Percentiles rank a stretch among this genome's conserved stretches.
These are phyloP conservation scores for Saksenaea oblongispora DNA, from an alignment of 371 early-diverging fungal genomes.

Conservation along the genomic window DNA sequence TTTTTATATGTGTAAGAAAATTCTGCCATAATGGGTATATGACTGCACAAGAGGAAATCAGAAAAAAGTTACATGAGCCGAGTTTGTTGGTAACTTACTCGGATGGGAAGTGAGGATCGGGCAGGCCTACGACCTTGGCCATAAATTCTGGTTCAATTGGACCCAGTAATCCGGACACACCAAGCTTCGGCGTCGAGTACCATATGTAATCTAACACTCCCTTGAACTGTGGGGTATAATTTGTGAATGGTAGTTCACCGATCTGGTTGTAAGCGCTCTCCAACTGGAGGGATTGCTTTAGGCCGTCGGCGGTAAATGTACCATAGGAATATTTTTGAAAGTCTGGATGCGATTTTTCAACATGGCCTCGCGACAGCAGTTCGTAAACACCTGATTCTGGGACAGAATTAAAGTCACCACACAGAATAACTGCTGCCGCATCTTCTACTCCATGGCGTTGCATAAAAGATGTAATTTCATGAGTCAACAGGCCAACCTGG, in stretches of 20 bases:
- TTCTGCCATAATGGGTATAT: not conserved
- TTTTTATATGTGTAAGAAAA: conserved; percentile 3
- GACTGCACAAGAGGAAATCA: not conserved
- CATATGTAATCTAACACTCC: conserved; percentile 97
- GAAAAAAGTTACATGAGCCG: not conserved
- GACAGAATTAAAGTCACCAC: conserved; percentile 95
- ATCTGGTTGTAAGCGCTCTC: conserved; percentile 74
- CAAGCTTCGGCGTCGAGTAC: conserved; percentile 70
- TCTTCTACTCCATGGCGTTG: conserved; percentile 11
- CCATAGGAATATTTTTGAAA: conserved; percentile 75
- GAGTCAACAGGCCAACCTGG: conserved; percentile 89
- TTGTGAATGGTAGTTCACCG: conserved; percentile 83
- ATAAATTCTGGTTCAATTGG: conserved; percentile 79
- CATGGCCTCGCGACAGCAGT: conserved; percentile 63
- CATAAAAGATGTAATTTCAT: conserved; percentile 55
- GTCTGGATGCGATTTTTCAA: conserved; percentile 78
- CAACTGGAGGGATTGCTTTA: conserved; percentile 71
- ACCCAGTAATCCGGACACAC: conserved; percentile 77
- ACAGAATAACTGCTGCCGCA: conserved; percentile 46
- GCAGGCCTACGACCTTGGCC: conserved; percentile 81
- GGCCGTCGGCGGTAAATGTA: conserved; percentile 73
- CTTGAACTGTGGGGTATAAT: conserved; percentile 83
- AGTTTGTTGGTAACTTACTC: conserved; percentile 55
- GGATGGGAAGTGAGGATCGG: conserved; percentile 85
- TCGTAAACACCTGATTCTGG: conserved; percentile 88